Percentiles rank a stretch among this genome's conserved stretches.
phyloP scores from a whole-genome alignment of 768 basidiomycete genomes.

The Amyloporia xantha region DNA sequence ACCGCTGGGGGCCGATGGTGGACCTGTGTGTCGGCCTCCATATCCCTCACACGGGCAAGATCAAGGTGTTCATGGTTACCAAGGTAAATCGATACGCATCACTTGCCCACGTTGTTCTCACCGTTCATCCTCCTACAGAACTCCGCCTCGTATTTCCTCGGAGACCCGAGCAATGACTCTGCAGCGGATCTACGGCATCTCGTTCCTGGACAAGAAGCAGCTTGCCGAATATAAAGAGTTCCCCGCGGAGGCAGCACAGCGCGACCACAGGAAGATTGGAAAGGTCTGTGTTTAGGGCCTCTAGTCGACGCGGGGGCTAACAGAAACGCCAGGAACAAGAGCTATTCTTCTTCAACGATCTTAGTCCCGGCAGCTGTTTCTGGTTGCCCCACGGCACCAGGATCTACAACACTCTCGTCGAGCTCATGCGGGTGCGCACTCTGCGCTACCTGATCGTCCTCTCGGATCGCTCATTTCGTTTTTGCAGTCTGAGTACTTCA shows the following conservation, averaged over 20 bases:
- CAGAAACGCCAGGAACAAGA: constrained; percentile 69
- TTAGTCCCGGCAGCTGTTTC: constrained; percentile 93
- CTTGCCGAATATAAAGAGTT: constrained; percentile 92
- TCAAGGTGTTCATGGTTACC: constrained; percentile 95
- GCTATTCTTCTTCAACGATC: constrained; percentile 96
- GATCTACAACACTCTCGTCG: constrained; percentile 90
- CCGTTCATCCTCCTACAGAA: constrained; percentile 57
- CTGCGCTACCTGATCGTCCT: neutral
- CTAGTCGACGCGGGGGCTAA: neutral
- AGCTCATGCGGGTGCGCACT: constrained; percentile 76
- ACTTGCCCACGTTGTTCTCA: neutral
- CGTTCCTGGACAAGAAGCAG: constrained; percentile 97
- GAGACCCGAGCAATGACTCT: constrained; percentile 86
- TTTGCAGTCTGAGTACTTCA: constrained; percentile 84
- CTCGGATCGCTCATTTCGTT: neutral
- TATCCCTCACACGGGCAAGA: constrained; percentile 94
- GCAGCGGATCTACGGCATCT: constrained; percentile 96
- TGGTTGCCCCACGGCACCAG: constrained; percentile 96
- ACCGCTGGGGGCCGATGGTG: constrained; percentile 97
- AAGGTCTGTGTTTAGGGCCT: constrained; percentile 39
- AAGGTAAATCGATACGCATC: no score
- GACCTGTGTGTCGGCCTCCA: constrained; percentile 97
- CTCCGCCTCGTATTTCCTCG: constrained; percentile 97
- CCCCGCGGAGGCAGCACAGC: constrained; percentile 95
- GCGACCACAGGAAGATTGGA: constrained; percentile 95